phyloP scores from a whole-genome alignment of 2,329 filamentous ascomycete genomes.

The Penicillium sp. region DNA sequence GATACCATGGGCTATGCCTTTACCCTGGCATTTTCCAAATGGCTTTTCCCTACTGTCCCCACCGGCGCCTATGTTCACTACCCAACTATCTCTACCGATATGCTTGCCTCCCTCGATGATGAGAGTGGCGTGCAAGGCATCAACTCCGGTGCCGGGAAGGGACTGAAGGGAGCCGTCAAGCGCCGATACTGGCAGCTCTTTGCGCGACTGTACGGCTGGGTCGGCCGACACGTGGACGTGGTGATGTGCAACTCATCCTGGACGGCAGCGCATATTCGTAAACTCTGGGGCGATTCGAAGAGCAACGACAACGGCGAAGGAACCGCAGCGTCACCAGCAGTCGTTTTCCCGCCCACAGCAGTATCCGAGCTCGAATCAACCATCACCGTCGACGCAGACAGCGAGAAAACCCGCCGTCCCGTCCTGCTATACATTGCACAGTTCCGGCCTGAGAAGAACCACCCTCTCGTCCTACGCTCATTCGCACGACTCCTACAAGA shows the following conservation, averaged over 20 bases:
- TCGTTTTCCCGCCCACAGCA: constrained; percentile 88
- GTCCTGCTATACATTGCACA: constrained; percentile 90
- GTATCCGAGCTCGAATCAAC: constrained; percentile 75
- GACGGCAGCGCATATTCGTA: constrained; percentile 79
- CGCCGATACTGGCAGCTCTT: constrained; percentile 82
- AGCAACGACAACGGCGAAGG: constrained; percentile 40
- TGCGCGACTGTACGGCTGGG: constrained; percentile 72
- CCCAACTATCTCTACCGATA: constrained; percentile 96
- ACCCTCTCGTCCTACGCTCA: constrained; percentile 76
- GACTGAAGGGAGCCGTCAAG: constrained; percentile 67
- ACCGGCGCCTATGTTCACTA: constrained; percentile 96
- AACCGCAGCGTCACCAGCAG: constrained; percentile 42
- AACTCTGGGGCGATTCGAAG: constrained; percentile 65
- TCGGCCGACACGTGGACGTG: constrained; percentile 79
- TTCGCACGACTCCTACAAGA: constrained; percentile 71
- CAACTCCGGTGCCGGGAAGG: constrained; percentile 76
- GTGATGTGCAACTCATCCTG: constrained; percentile 98
- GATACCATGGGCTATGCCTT: constrained; percentile 99
- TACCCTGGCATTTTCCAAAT: constrained; percentile 72
- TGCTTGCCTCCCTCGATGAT: constrained; percentile 78
- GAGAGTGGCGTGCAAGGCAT: constrained; percentile 62
- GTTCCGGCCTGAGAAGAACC: constrained; percentile 96
- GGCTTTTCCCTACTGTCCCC: constrained; percentile 73
- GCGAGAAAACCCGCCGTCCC: constrained; percentile 65
- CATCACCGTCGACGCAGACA: constrained; percentile 65